phyloP scores from a whole-genome alignment of 352 stramenopile species.

The Phytopythium kandeliae region DNA sequence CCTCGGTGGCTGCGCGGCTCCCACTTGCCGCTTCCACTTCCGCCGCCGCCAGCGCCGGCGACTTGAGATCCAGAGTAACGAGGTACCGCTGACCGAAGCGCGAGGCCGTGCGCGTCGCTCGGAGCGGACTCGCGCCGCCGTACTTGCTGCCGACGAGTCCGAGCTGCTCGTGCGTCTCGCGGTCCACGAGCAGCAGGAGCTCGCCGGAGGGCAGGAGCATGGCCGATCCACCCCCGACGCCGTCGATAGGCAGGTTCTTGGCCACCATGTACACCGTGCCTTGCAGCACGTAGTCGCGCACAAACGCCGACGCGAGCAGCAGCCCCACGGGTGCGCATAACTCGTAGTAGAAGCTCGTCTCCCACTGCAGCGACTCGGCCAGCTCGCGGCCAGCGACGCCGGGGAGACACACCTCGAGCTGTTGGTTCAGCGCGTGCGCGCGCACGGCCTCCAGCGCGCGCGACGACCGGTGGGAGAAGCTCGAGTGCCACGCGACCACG shows the following conservation, averaged over 20 bases:
- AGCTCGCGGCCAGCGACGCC: constrained; percentile 17
- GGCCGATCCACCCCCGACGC: constrained; percentile 34
- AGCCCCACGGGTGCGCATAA: constrained; percentile 38
- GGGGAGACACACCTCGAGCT: constrained; percentile 65
- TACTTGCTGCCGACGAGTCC: constrained; percentile 67
- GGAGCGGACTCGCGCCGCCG: constrained; percentile 23
- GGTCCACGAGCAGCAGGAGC: constrained; percentile 62
- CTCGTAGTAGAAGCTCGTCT: constrained; percentile 82
- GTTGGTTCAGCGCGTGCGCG: constrained; percentile 54
- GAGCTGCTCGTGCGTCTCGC: constrained; percentile 62
- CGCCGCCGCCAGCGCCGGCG: constrained; percentile 23
- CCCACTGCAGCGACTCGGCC: constrained; percentile 59
- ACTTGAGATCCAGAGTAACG: constrained; percentile 54
- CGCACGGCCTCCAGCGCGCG: constrained; percentile 37
- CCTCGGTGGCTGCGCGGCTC: neutral
- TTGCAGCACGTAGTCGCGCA: constrained; percentile 48
- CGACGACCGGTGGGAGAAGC: constrained; percentile 32
- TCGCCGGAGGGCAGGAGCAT: constrained; percentile 63
- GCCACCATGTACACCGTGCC: constrained; percentile 60
- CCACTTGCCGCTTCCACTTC: neutral
- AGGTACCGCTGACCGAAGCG: constrained; percentile 46
- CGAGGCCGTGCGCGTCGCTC: neutral
- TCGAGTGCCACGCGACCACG: constrained; percentile 64
- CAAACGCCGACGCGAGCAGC: constrained; percentile 57
- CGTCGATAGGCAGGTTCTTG: constrained; percentile 72